Base-by-base conservation (phyloP, 306 rosid species). In the Albizia julibrissin region DNA sequence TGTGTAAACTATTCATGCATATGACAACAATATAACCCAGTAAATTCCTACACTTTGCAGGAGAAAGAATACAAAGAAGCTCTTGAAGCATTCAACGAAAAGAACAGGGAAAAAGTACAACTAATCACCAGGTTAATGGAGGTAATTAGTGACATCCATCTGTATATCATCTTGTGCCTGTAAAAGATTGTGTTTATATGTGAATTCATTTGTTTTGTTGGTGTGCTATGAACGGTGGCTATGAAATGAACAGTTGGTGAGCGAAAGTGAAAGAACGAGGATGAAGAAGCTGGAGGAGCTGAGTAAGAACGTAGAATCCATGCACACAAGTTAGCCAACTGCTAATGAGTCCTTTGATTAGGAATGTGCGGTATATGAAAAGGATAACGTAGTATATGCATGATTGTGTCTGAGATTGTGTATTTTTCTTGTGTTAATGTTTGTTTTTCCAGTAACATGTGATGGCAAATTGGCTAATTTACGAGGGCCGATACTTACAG, bases 231-330 rank as follows among this genome's bases (percentile, higher is more conserved):
- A 84, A 8, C 87, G 90, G 74, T 88, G 49, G 84, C 80, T 78
- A 46, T 89, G 61, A 66, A 69, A 40, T 42, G 34, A 13, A 76
- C 69, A 88, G 91, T 56, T 88, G 87, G 91, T 88, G 78, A 22
- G 91, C 7, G 98, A 95, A 86, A 95, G 98, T 79, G 98, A 95
- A 85, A 90, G 85, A 89, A 16, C 86, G 97, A 93, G 98, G 95
- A 89, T 95, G 97, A 95, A 95, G 97, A 95, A 93, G 92, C 94
- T 95, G 89, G 98, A 95, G 90, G 98, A 95, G 95, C 95, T 95
- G 91, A 93, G 97, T 86, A 95, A 95, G 96, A 90, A 95, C 92
- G 77, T 93, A 77, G 97, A 95, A 77, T 89, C 97, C 26, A 24
- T 95, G 86, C 91, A 92, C 73, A 26, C 89, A 90, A 87, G 67